Evolutionary conservation across 163 green algal species (phyloP), one percentile per base, ranked within the genome.

Genomic region (Scenedesmus sp.): DNA sequence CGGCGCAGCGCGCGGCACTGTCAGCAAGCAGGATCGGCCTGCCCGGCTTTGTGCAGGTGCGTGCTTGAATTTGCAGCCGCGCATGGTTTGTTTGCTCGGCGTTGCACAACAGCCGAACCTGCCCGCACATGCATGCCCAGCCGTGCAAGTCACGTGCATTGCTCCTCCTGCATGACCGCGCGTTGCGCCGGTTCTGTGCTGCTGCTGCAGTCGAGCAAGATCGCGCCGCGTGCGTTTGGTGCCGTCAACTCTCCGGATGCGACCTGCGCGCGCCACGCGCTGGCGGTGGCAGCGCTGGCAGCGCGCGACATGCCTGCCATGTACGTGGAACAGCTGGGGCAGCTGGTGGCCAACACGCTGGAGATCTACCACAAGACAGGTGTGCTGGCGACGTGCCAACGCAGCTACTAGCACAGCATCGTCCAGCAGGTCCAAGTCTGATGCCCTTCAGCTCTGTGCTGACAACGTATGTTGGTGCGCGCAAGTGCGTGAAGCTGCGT

Each of bases 231-330:
- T 24, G 89, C 89, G 18, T 89, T 92, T 90, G 49, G 65, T 26
- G 85, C 44, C 7, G 86, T 95, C 40, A 87, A 93, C 53, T 96
- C 92, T 65, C 86, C 88, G 44, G 96, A 98, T 83, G 84, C 95
- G 0, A 79, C 96, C 56, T 96, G 95, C 37, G 96, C 95, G 20
- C 90, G 96, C 16, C 96, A 98, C 90, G 95, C 96, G 20, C 88
- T 98, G 73, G 96, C 96, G 0, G 87, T 98, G 79, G 95, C 94
- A 33, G 91, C 91, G 12, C 85, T 95, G 26, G 93, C 94, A 42
- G 95, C 95, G 1, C 73, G 88, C 1, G 92, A 95, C 81, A 80
- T 88, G 61, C 91, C 91, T 5, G 37, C 16, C 16, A 76, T 86
- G 87, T 92, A 83, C 61, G 80, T 82, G 0, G 88, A 92, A 42